phyloP scores from a whole-genome alignment of 1,139 yeast genomes.

The Diutina catenulata region DNA sequence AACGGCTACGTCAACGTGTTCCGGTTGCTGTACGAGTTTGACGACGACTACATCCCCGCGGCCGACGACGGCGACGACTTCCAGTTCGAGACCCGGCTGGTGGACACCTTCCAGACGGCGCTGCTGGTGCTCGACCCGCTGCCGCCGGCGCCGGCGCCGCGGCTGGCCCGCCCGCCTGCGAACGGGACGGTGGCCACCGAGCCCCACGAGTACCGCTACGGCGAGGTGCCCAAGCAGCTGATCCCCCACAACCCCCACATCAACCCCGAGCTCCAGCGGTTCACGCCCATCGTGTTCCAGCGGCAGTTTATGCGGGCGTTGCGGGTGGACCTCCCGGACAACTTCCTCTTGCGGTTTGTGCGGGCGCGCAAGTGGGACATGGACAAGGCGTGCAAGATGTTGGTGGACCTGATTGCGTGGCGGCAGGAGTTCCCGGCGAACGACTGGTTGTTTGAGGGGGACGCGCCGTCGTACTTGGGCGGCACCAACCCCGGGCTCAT shows the following conservation, averaged over 20 bases:
- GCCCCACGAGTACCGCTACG: neutral
- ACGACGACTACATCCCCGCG: neutral
- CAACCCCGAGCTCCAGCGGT: conserved; percentile 2
- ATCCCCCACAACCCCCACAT: neutral
- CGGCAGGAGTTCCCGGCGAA: conserved; percentile 19
- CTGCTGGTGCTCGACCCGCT: neutral
- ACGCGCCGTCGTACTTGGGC: conserved; percentile 17
- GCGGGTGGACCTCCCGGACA: conserved; percentile 10
- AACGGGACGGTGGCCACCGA: neutral
- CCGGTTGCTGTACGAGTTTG: neutral
- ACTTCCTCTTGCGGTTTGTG: conserved; percentile 15
- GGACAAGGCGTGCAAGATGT: conserved; percentile 23
- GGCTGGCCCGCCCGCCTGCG: neutral
- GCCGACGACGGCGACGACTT: neutral
- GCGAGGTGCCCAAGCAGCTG: neutral
- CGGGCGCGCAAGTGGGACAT: conserved; percentile 33
- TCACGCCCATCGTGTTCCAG: neutral
- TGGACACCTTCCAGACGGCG: conserved; percentile 1
- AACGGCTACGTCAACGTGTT: conserved; percentile 2
- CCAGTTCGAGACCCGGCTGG: neutral
- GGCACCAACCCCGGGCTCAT: conserved; percentile 7
- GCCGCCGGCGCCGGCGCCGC: neutral
- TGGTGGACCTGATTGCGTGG: conserved; percentile 28
- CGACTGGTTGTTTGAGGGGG: conserved; percentile 27
- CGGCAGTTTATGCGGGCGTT: neutral